These are phyloP conservation scores for Zymoseptoria tritici DNA, from an alignment of 2,329 filamentous ascomycete species.

Conservation along the genomic window DNA sequence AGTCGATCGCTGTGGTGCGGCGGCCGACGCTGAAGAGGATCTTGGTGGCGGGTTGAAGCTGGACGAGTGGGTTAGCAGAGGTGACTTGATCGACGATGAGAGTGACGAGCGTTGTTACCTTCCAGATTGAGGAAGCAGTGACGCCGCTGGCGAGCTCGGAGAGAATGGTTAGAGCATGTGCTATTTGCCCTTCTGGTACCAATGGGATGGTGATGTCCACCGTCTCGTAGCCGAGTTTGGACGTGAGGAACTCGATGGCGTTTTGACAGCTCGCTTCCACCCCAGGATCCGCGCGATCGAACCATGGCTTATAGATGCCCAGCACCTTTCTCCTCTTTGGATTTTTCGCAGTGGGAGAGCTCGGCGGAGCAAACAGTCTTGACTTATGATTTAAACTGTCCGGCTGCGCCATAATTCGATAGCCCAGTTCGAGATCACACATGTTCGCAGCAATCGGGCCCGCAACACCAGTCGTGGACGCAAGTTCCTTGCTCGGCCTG, in stretches of 20 bases:
- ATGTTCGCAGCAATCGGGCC: conserved; percentile 72
- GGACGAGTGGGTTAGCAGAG: background rate
- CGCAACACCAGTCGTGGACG: conserved; percentile 57
- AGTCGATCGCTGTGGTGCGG: conserved; percentile 60
- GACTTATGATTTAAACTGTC: conserved; percentile 57
- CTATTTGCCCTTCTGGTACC: conserved; percentile 63
- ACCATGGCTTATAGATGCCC: conserved; percentile 63
- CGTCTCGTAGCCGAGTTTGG: conserved; percentile 45
- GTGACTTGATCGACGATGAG: background rate
- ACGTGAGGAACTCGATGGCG: conserved; percentile 52
- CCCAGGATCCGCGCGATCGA: conserved; percentile 57
- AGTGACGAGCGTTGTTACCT: conserved; percentile 44
- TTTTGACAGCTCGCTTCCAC: conserved; percentile 57
- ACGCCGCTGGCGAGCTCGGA: conserved; percentile 55
- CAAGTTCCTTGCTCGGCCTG: conserved; percentile 52
- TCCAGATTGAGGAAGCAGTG: conserved; percentile 38
- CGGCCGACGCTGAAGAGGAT: conserved; percentile 59
- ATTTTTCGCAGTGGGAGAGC: background rate
- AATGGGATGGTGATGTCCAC: conserved; percentile 60
- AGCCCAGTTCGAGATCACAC: conserved; percentile 72
- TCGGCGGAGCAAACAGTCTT: conserved; percentile 52
- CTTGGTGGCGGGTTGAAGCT: conserved; percentile 48
- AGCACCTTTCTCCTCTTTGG: conserved; percentile 49
- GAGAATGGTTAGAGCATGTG: conserved; percentile 72
- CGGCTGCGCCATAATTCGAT: conserved; percentile 68